phyloP scores from a whole-genome alignment of 2,329 filamentous ascomycete genomes.

The Venturia nashicola region DNA sequence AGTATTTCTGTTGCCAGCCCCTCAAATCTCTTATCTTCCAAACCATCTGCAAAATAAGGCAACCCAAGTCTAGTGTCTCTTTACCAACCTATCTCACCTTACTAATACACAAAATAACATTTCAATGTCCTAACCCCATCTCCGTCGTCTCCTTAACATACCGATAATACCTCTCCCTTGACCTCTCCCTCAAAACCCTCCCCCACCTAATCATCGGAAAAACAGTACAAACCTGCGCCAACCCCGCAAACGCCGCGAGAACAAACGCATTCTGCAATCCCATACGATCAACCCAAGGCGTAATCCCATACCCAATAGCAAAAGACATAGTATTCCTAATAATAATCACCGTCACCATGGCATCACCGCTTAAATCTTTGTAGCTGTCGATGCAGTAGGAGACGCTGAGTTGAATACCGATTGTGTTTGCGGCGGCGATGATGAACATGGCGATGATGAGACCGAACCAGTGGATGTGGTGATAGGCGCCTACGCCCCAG shows the following conservation, averaged over 20 bases:
- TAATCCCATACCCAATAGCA: constrained; percentile 38
- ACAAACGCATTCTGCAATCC: constrained; percentile 32
- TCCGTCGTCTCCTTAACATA: constrained; percentile 23
- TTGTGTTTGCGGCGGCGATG: constrained; percentile 30
- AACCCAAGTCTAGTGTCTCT: not conserved
- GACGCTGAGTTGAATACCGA: constrained; percentile 32
- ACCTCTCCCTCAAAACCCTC: constrained; percentile 29
- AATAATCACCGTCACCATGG: constrained; percentile 38
- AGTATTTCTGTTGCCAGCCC: no score
- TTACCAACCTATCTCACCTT: not conserved
- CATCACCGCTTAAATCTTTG: constrained; percentile 35
- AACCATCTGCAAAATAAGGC: not conserved
- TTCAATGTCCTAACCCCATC: constrained; percentile 13
- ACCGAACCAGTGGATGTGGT: not conserved
- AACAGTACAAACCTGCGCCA: constrained; percentile 27
- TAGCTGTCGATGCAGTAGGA: constrained; percentile 39
- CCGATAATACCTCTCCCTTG: constrained; percentile 25
- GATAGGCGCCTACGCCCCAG: constrained; percentile 1
- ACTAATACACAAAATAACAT: not conserved
- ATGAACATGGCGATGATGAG: constrained; percentile 3
- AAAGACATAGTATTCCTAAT: constrained; percentile 39
- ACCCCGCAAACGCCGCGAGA: constrained; percentile 29
- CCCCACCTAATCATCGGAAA: constrained; percentile 38
- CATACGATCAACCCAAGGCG: constrained; percentile 31
- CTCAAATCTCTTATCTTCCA: no score